phyloP scores from a whole-genome alignment of 179 eudicot genomes.

The Silene vulgaris region DNA sequence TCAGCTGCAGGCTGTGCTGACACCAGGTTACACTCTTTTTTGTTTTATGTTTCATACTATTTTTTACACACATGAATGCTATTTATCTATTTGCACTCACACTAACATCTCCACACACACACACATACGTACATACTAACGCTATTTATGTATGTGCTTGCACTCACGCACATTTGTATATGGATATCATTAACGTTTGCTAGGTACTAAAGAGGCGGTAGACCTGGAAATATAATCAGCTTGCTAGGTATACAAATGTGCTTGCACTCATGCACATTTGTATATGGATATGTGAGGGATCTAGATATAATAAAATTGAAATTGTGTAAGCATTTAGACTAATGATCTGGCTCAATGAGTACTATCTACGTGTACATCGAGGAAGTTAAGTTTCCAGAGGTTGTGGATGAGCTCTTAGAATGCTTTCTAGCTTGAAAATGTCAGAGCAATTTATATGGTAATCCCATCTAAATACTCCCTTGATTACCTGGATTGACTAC shows the following conservation, averaged over 20 bases:
- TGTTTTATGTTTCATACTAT: neutral
- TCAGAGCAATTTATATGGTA: no score
- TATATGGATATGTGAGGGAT: neutral
- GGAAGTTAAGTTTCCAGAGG: no score
- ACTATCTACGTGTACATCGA: no score
- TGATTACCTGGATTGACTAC: no score
- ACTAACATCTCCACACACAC: neutral
- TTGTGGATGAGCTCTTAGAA: no score
- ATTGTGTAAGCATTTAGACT: no score
- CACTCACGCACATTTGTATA: neutral
- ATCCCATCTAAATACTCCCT: no score
- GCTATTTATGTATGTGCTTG: no score
- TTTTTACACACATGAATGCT: neutral
- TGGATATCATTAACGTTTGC: neutral
- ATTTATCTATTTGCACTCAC: neutral
- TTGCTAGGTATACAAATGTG: no score
- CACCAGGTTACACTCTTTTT: constrained; percentile 46
- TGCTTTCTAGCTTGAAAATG: no score
- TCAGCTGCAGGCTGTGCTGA: constrained; percentile 53
- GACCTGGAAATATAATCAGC: neutral
- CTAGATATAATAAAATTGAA: neutral
- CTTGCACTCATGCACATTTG: no score
- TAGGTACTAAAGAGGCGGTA: neutral
- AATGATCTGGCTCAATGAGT: no score
- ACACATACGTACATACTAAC: neutral